Evolutionary conservation across 164 flowering plant genomes (phyloP), one percentile per base, ranked within the genome.

Genomic region (Vitis rupestris): DNA sequence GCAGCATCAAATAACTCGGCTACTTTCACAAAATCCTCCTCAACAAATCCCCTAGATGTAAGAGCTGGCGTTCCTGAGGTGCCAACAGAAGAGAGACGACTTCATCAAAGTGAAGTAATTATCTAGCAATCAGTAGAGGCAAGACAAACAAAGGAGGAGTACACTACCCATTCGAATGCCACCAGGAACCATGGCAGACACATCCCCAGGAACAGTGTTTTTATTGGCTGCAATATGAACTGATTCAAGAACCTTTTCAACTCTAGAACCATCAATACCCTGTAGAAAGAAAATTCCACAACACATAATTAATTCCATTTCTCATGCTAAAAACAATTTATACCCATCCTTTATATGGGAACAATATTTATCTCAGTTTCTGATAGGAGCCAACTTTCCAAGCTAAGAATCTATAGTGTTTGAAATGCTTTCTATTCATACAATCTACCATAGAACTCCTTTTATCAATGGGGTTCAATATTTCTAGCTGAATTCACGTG

Each of bases 191-290:
- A 96, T 96, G 69, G 99, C 99, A 77, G 87, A 84, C 23, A 84
- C 85, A 80, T 84, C 87, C 54, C 87, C 87, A 31, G 87, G 87
- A 61, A 96, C 99, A 27, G 99, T 96, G 79, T 96, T 96, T 67
- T 96, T 96, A 87, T 96, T 93, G 49, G 99, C 97, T 65, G 99
- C 99, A 79, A 96, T 96, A 63, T 96, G 99, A 59, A 92, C 99
- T 72, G 88, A 50, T 80, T 96, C 99, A 85, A 96, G 49, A 55
- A 96, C 97, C 82, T 96, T 93, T 72, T 96, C 99, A 61, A 92
- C 99, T 81, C 97, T 89, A 17, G 97, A 93, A 30, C 98, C 99
- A 82, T 96, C 99, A 74, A 93, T 93, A 14, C 97, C 99, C 98
- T 96, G 82, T n/a, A 53, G 19, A 70, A 59, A 61, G 12, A 12